Evolutionary conservation across 2,329 filamentous ascomycete species (phyloP), one percentile per base, ranked within the genome.

Genomic region (Penicillium sp.): DNA sequence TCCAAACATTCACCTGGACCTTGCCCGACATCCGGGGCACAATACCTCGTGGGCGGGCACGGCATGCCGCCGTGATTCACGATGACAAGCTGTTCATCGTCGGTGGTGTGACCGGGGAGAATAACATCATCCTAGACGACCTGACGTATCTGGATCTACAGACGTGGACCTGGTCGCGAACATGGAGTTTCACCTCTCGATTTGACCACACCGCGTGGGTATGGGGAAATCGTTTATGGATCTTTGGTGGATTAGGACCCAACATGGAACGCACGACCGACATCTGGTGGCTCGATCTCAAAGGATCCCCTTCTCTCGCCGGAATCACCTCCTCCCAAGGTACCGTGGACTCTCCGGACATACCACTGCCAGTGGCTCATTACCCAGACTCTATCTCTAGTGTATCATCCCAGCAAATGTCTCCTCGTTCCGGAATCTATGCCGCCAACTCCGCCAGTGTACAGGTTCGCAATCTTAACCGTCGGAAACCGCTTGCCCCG

Each of bases 221-320:
- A 53, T 96, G 92, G 81, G 86, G 88, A 49, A 92, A 94, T 56
- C 85, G 90, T 39, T 86, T 99, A 30, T 99, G 92, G 92, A 91
- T 97, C 6, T 96, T 96, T 71, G 94, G 94, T 35, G 94, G 94
- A 2, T 80, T 99, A 44, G 94, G 90, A 56, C 89, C 94, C 62
- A 92, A 96, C 61, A 96, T 97, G 90, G 92, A 97, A 75, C 92
- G 95, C 64, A 90, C 89, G 55, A 92, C 90, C 53, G 94, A 99
- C 70, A 82, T 99, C 39, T 96, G 91, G 89, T 99, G 94, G 92
- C 79, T 99, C 39, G 94, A 99, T 73, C 81, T 99, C 44, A 92
- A 95, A 69, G 91, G 90, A 30, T 91, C 84, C 53, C 91, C 92
- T 1, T 89, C 91, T 42, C 92, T 96, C 25, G 48, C 61, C 61